Base-by-base conservation (phyloP, 2,329 filamentous ascomycete genomes). In the Exophiala aquamarina region DNA sequence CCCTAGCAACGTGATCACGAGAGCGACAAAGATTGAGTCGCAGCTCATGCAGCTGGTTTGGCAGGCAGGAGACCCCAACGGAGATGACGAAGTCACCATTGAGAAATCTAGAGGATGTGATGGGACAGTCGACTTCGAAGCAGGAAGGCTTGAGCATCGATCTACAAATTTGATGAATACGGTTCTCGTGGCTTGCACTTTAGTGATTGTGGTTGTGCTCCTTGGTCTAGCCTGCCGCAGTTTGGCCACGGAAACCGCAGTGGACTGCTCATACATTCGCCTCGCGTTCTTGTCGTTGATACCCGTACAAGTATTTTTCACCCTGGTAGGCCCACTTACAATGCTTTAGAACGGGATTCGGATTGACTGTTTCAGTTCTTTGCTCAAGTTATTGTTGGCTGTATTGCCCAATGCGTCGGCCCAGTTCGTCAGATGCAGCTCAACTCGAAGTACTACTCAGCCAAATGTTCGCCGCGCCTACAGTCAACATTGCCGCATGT, bases 361-460 rank as follows among this genome's bases (percentile, higher is more conserved):
- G 6, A 20, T 28, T 40, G 43, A 40, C 37, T 32, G 18, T 18
- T 21, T 51, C 60, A 75, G 61, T 89, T 92, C 72, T 90, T 92
- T 63, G 83, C 76, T 17, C 86, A 90, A 66, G 86, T 89, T 61
- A 85, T 91, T 49, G 72, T 90, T 41, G 86, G 86, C 51, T 89
- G 84, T 62, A 66, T 90, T 60, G 82, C 84, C 2, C 87, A 91
- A 64, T 81, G 86, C 55, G 79, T 91, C 48, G 88, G 88, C 4
- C 87, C 88, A 1, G 80, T 90, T 47, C 77, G 78, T 38, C 86
- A 91, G 63, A 75, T 92, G 65, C 79, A 76, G 23, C 70, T 77
- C 59, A 93, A 93, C 75, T 89, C 86, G 61, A 87, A 86, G 65
- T 92, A 84, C 71, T 93, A 86, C 70, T 92, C 88, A 0, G 88